Conservation (phyloP, 225 moss, liverwort and hornwort genomes). For the Bryum argenteum region DNA sequence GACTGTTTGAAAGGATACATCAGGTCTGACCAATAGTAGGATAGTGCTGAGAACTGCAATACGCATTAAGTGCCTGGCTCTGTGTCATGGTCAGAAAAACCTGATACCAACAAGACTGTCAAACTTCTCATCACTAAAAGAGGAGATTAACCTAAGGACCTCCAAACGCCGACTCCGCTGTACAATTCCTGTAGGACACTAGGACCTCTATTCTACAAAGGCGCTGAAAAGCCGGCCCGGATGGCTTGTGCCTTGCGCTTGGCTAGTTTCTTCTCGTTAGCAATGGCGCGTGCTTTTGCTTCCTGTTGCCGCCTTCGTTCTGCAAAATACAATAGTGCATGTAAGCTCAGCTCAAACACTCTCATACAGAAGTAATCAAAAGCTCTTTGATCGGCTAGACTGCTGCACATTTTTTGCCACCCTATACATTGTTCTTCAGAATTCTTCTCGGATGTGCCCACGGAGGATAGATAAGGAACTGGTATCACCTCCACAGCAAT, state of each 20-base stretch:
- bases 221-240: constrained; percentile 33
- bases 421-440: too few relatives aligned
- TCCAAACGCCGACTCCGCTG: constrained; percentile 12
- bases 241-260: constrained; percentile 35
- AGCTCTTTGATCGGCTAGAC: neutral
- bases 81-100: constrained; percentile 17
- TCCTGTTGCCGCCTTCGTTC: constrained; percentile 43
- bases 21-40: constrained; percentile 1
- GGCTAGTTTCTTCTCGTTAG: constrained; percentile 39
- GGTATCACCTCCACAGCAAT: too few relatives aligned
- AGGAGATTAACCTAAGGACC: neutral
- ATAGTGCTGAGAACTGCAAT: constrained; percentile 4
- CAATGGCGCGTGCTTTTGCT: constrained; percentile 32
- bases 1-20: constrained; percentile 22
- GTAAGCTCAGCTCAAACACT: constrained; percentile 9
- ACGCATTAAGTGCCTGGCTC: neutral
- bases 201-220: constrained; percentile 23
- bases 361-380: neutral
- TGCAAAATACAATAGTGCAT: constrained; percentile 8
- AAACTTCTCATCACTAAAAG: constrained; percentile 20
- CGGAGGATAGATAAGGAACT: too few relatives aligned
- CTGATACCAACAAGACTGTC: neutral
- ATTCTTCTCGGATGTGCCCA: too few relatives aligned
- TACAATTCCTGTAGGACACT: constrained; percentile 3
- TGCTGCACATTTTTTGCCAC: too few relatives aligned